Evolutionary conservation across 73 alveolate species (phyloP).

Genomic region (Paramecium octaurelia): DNA sequence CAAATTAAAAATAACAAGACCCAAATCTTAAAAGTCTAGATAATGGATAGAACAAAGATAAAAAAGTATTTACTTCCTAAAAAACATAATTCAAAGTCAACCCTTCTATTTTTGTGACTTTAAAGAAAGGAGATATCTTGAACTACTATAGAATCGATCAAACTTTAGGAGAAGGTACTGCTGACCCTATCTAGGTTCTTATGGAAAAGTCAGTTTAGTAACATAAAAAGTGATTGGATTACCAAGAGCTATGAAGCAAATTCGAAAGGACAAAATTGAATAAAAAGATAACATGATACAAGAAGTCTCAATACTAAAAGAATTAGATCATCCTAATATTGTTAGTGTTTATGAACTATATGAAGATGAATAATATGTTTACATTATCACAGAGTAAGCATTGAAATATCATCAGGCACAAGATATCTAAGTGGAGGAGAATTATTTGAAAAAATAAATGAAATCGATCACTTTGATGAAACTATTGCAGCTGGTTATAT

Average conservation of each 20-base stretch:
- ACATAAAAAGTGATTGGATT: slow-evolving; percentile 41
- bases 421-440: slow-evolving; percentile 63
- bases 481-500: background rate
- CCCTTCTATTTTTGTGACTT: slow-evolving; percentile 3
- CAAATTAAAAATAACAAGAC: background rate
- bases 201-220: slow-evolving; percentile 29
- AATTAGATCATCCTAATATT: slow-evolving; percentile 68
- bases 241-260: slow-evolving; percentile 60
- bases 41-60: background rate
- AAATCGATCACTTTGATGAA: slow-evolving; percentile 54
- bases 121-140: slow-evolving; percentile 9
- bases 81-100: slow-evolving; percentile 13
- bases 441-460: slow-evolving; percentile 62
- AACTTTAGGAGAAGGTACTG: slow-evolving; percentile 35
- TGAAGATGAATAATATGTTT: slow-evolving; percentile 52
- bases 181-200: background rate
- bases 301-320: slow-evolving; percentile 58
- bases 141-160: background rate
- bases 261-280: slow-evolving; percentile 48
- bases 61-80: background rate
- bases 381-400: slow-evolving; percentile 55
- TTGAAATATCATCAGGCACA: background rate
- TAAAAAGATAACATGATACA: slow-evolving; percentile 35
- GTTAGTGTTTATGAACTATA: slow-evolving; percentile 56
- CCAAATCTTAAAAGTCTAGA: background rate